A percentile compares a stretch with the other conserved stretches of the same genome.
These are phyloP conservation scores for Suillus fuscotomentosus DNA, from an alignment of 768 basidiomycete species.

Conservation along the genomic window DNA sequence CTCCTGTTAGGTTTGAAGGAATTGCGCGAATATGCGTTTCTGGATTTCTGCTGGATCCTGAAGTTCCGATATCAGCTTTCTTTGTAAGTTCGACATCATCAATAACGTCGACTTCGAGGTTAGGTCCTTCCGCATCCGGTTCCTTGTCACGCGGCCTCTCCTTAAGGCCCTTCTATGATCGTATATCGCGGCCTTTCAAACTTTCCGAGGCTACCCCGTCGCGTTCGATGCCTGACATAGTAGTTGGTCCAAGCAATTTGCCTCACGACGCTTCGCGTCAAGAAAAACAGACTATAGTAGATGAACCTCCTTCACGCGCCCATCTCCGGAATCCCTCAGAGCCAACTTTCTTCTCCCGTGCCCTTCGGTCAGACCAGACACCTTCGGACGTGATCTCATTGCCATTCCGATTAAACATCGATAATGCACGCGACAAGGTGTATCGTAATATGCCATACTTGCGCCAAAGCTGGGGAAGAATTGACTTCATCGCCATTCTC, in stretches of 20 bases:
- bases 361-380: slow-evolving; percentile 40
- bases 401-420: slow-evolving; percentile 63
- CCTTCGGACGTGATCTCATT: slow-evolving; percentile 47
- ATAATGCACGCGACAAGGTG: slow-evolving; percentile 53
- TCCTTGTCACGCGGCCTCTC: slow-evolving; percentile 46
- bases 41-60: slow-evolving; percentile 86
- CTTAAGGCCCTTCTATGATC: slow-evolving; percentile 42
- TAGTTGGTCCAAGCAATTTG: not conserved
- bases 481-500: slow-evolving; percentile 84
- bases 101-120: slow-evolving; percentile 24
- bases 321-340: slow-evolving; percentile 44
- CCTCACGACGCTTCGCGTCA: not conserved
- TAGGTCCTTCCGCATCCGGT: slow-evolving; percentile 22
- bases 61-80: slow-evolving; percentile 52
- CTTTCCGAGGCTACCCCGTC: slow-evolving; percentile 30
- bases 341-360: slow-evolving; percentile 50
- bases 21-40: slow-evolving; percentile 87
- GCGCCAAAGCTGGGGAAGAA: slow-evolving; percentile 88
- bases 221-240: slow-evolving; percentile 11
- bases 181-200: slow-evolving; percentile 54
- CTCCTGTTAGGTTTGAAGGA: slow-evolving; percentile 65
- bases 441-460: slow-evolving; percentile 79
- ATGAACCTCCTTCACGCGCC: slow-evolving; percentile 22
- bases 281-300: not conserved
- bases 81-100: slow-evolving; percentile 42